Evolutionary conservation across 1,284 basidiomycete species (phyloP), one percentile per base, ranked within the genome.

Genomic region (Cutaneotrichosporon cutaneum): DNA sequence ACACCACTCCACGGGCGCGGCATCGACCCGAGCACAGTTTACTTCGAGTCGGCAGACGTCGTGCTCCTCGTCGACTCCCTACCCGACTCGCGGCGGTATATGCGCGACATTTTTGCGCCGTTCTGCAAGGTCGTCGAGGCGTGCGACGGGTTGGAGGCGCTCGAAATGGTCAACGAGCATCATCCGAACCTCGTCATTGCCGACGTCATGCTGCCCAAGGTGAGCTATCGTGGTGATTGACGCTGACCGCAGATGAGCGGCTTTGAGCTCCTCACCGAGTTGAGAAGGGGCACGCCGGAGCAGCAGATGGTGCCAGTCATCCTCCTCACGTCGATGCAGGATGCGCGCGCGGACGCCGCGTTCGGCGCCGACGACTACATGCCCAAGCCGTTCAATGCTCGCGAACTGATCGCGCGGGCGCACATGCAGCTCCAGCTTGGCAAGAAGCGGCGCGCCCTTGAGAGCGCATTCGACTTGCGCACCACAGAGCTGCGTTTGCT

Each of bases 321-420:
- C 53, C 67, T 78, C 66, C 61, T 78, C 60, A 70, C 72, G 59
- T 63, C 77, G 63, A 70, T 68, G 8, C 75, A 76, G 42, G 74
- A 77, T 50, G 60, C 68, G 13, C 71, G 79, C 8, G 44, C 55
- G 1, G 52, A 50, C 10, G 52, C 54, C 9, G 58, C 44, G 42
- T 47, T 62, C 7, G 80, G 77, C 9, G 81, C 81, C 0, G 81
- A 82, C 61, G 77, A 80, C 50, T 75, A 76, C 48, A 66, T 79
- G 11, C 68, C 67, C 2, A 78, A 77, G 58, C 77, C 78, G 2
- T 79, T 77, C 70, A 75, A 73, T 24, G 70, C 74, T 0, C 65
- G 77, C 32, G 81, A 82, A 62, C 68, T 82, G 32, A 68, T 82
- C n/a, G 81, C 81, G 11, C 72, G 82, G 3, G 75, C 73, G 27